Conservation (phyloP, 495 filamentous ascomycete genomes). For the Aspergillus wentii region DNA sequence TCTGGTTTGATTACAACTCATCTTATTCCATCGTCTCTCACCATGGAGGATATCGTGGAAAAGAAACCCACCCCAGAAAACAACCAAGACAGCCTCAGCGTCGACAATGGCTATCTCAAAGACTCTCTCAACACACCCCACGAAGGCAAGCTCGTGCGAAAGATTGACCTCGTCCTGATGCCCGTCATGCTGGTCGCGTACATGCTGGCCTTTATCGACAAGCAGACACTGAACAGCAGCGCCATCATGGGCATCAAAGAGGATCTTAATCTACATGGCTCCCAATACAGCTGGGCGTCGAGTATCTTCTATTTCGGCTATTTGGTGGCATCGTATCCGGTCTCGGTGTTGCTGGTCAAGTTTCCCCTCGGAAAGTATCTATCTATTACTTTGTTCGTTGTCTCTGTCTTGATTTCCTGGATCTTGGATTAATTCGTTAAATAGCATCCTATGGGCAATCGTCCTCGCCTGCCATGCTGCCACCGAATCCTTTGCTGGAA, state of each 20-base stretch:
- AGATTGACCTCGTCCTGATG: conserved; percentile 13
- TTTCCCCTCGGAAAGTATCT: conserved; percentile 2
- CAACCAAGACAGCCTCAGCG: not conserved
- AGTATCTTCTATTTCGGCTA: conserved; percentile 21
- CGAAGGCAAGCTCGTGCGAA: conserved; percentile 14
- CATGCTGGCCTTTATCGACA: conserved; percentile 48
- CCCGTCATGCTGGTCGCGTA: conserved; percentile 26
- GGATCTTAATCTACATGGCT: conserved; percentile 42
- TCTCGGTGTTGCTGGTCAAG: not conserved
- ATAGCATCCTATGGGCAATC: not conserved
- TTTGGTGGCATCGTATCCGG: conserved; percentile 4
- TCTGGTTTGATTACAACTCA: not conserved
- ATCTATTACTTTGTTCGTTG: not conserved
- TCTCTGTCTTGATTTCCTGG: not conserved
- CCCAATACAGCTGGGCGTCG: conserved; percentile 48
- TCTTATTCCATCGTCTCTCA: too few relatives aligned
- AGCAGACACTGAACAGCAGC: conserved; percentile 36
- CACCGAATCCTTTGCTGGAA: conserved; percentile 1
- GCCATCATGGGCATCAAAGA: conserved; percentile 36
- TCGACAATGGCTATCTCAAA: conserved; percentile 15
- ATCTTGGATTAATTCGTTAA: too few relatives aligned
- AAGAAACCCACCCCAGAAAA: not conserved
- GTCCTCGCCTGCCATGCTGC: not conserved
- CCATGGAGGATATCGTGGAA: not conserved
- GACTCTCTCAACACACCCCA: conserved; percentile 9